Percentiles rank a stretch among this genome's conserved stretches.
phyloP scores from a whole-genome alignment of 2,329 filamentous ascomycete species.

The Aspergillus ochraceoroseus region DNA sequence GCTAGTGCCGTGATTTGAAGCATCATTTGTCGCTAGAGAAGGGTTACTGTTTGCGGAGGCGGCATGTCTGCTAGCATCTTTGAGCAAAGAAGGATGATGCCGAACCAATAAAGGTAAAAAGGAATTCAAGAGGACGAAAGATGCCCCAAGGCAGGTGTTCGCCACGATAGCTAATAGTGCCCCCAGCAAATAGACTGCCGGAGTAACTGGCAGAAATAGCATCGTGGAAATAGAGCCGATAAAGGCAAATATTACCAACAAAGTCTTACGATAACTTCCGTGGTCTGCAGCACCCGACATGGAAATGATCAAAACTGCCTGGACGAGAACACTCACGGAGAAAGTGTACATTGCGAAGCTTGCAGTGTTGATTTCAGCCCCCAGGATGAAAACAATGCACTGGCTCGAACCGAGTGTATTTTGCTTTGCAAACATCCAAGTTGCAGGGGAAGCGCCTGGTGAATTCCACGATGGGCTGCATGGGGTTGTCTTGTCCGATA shows the following conservation, averaged over 20 bases:
- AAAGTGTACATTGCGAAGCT: constrained; percentile 99
- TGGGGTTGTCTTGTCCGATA: constrained; percentile 68
- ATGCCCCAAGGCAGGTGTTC: constrained; percentile 91
- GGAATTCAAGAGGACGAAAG: constrained; percentile 91
- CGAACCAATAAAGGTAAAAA: constrained; percentile 88
- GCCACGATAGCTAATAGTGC: constrained; percentile 81
- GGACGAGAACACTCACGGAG: constrained; percentile 81
- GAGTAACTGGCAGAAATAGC: constrained; percentile 74
- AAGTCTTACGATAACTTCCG: constrained; percentile 81
- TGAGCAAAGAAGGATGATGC: constrained; percentile 62
- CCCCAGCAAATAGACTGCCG: constrained; percentile 72
- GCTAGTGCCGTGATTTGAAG: not conserved
- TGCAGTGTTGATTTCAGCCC: constrained; percentile 85
- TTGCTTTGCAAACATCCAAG: constrained; percentile 14
- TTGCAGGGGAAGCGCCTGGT: constrained; percentile 4
- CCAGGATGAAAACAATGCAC: constrained; percentile 77
- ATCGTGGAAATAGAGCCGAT: constrained; percentile 78
- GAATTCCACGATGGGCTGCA: constrained; percentile 62
- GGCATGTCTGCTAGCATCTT: constrained; percentile 16
- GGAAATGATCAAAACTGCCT: constrained; percentile 86
- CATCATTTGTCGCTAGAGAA: constrained; percentile 11
- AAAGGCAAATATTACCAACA: constrained; percentile 80
- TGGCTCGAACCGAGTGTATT: constrained; percentile 49
- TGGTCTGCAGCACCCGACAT: constrained; percentile 96
- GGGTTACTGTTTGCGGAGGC: constrained; percentile 10